Conservation (phyloP, 73 alveolate genomes). For the Paramecium primaurelia region DNA sequence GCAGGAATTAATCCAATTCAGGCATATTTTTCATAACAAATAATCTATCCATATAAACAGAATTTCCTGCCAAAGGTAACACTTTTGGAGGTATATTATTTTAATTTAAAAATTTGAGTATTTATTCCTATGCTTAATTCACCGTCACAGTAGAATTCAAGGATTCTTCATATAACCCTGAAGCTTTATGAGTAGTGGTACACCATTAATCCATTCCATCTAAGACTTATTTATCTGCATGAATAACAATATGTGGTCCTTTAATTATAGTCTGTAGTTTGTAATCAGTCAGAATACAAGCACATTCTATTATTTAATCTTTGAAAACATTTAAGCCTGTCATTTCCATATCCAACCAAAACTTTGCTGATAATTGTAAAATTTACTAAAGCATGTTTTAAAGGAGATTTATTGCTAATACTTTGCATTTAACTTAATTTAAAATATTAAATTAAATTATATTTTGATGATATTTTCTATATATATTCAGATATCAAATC, state of each 20-base stretch:
- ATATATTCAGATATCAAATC: not conserved
- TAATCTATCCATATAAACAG: slow-evolving; percentile 66
- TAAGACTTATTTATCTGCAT: slow-evolving; percentile 64
- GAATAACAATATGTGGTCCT: slow-evolving; percentile 73
- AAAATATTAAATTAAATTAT: not conserved
- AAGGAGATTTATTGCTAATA: not conserved
- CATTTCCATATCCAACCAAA: slow-evolving; percentile 82
- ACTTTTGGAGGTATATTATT: slow-evolving; percentile 49
- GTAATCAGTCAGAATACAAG: slow-evolving; percentile 77
- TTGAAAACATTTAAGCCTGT: slow-evolving; percentile 69
- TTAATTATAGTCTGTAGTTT: slow-evolving; percentile 49
- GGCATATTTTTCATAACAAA: slow-evolving; percentile 75
- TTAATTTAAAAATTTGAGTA: slow-evolving; percentile 61
- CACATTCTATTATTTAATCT: slow-evolving; percentile 72
- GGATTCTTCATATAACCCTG: slow-evolving; percentile 69
- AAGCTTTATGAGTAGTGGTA: slow-evolving; percentile 66
- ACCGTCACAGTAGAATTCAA: slow-evolving; percentile 62
- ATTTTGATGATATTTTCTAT: not conserved
- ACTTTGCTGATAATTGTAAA: not conserved
- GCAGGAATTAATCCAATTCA: slow-evolving; percentile 62
- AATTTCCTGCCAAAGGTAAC: slow-evolving; percentile 75
- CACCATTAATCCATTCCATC: slow-evolving; percentile 82
- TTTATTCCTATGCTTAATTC: slow-evolving; percentile 66
- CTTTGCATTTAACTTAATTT: not conserved
- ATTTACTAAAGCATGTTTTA: not conserved